Conservation (phyloP, 106 monocot genomes). For the Acanthochlamys bracteata region DNA sequence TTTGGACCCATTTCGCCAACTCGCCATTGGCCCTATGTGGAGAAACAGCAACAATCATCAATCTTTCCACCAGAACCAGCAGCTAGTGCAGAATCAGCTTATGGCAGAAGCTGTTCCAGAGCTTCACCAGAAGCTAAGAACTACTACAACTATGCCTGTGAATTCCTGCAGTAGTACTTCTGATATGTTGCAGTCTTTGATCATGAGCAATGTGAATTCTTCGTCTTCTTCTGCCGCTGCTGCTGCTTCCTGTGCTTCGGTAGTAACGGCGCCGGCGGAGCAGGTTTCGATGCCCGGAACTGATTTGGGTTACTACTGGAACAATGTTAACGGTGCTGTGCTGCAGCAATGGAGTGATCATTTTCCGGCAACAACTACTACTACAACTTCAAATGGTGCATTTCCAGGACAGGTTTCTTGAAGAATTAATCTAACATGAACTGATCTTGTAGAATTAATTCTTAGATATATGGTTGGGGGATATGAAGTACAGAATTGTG, state of each 20-base stretch:
- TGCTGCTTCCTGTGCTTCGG: background rate
- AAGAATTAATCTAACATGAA: background rate
- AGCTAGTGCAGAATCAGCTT: slow-evolving; percentile 11
- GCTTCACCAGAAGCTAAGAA: slow-evolving; percentile 26
- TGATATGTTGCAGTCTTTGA: too few species aligned
- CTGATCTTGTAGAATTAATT: background rate
- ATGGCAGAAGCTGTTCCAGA: slow-evolving; percentile 28
- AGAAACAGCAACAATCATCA: slow-evolving; percentile 3
- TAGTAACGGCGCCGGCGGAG: background rate
- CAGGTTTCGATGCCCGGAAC: slow-evolving; percentile 15
- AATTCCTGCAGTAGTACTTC: too few species aligned
- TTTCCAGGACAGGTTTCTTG: slow-evolving; percentile 7
- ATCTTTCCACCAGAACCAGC: background rate
- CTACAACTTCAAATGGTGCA: slow-evolving; percentile 23
- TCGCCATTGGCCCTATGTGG: slow-evolving; percentile 8
- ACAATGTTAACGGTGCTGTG: background rate
- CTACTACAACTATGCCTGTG: slow-evolving; percentile 5
- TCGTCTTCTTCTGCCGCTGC: background rate
- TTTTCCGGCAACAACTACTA: slow-evolving; percentile 14
- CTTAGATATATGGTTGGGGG: background rate
- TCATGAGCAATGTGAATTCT: slow-evolving; percentile 5
- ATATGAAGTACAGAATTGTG: background rate
- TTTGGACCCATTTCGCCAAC: slow-evolving; percentile 13
- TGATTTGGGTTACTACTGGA: slow-evolving; percentile 1
- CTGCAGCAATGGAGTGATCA: too few species aligned